These are phyloP conservation scores for Sphagnum magellanicum DNA, from an alignment of 228 moss, liverwort and hornwort genomes.

Conservation along the genomic window DNA sequence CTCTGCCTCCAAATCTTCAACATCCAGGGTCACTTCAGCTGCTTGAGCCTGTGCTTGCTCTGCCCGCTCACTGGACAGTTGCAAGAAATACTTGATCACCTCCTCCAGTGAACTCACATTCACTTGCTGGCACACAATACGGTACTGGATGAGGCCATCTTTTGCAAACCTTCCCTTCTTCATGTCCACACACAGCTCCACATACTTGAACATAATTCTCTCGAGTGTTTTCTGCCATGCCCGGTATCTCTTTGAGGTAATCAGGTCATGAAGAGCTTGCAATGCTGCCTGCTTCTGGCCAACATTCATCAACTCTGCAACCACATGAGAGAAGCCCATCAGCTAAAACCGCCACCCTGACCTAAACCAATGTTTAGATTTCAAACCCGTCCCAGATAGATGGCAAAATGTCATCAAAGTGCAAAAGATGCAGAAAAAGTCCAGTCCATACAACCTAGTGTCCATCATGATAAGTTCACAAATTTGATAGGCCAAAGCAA, in stretches of 20 bases:
- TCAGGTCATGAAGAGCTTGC: constrained; percentile 95
- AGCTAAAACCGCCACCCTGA: too few relatives aligned
- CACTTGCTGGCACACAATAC: constrained; percentile 99
- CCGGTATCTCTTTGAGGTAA: constrained; percentile 94
- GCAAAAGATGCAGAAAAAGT: too few relatives aligned
- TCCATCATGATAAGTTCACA: too few relatives aligned
- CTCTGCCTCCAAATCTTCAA: constrained; percentile 98
- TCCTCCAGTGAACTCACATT: constrained; percentile 97
- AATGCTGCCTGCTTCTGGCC: constrained; percentile 98
- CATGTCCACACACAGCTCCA: constrained; percentile 99
- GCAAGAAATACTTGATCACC: constrained; percentile 96
- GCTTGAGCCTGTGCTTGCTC: constrained; percentile 95
- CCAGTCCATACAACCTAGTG: too few relatives aligned
- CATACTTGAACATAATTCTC: constrained; percentile 99
- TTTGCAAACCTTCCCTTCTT: constrained; percentile 98
- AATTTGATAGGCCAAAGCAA: too few relatives aligned
- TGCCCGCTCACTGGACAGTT: constrained; percentile 97
- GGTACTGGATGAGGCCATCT: constrained; percentile 97
- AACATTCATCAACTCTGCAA: constrained; percentile 97
- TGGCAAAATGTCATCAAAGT: too few relatives aligned
- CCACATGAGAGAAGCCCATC: background rate
- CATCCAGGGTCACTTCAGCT: constrained; percentile 79
- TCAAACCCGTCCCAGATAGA: too few relatives aligned
- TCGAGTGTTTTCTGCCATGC: constrained; percentile 99
- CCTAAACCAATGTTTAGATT: too few relatives aligned